Evolutionary conservation across 352 stramenopile genomes (phyloP).

Genomic region (Globisporangium iwayamae): DNA sequence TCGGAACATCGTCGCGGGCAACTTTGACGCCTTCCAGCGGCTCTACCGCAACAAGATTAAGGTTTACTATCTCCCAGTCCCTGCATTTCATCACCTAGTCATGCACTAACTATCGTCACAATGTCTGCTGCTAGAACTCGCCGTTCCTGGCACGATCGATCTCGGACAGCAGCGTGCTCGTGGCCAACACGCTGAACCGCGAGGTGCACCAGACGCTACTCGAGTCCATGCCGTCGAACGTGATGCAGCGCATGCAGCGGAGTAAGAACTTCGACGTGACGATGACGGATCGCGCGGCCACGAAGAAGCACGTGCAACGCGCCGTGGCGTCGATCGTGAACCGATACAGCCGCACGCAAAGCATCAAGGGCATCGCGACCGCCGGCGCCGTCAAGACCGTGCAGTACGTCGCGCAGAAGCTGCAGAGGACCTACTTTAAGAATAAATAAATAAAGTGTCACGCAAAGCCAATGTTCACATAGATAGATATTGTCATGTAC

Average conservation of each 20-base stretch:
- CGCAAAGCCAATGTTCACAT: too few relatives aligned
- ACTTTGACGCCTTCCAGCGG: constrained; percentile 64
- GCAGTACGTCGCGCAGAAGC: constrained; percentile 79
- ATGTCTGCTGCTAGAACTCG: constrained; percentile 38
- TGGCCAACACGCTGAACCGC: constrained; percentile 42
- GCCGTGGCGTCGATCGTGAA: constrained; percentile 68
- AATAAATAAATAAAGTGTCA: constrained; percentile 16
- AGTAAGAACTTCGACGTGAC: constrained; percentile 24
- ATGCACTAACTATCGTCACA: neutral
- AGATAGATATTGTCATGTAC: neutral
- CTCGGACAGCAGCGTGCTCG: constrained; percentile 35
- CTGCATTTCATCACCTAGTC: neutral
- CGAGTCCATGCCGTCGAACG: constrained; percentile 46
- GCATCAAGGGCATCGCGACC: constrained; percentile 87
- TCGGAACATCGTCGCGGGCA: constrained; percentile 88
- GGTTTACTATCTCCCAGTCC: constrained; percentile 22
- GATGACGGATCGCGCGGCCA: constrained; percentile 27
- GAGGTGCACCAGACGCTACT: constrained; percentile 41
- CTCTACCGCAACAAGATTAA: constrained; percentile 77
- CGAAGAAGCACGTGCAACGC: constrained; percentile 65
- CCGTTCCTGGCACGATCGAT: constrained; percentile 56
- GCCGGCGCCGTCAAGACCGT: constrained; percentile 78
- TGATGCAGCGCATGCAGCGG: constrained; percentile 32
- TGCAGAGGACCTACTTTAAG: constrained; percentile 83
- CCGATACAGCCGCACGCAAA: constrained; percentile 84